Base-by-base conservation (phyloP, 2,329 filamentous ascomycete genomes). In the Cladosporium sp. region DNA sequence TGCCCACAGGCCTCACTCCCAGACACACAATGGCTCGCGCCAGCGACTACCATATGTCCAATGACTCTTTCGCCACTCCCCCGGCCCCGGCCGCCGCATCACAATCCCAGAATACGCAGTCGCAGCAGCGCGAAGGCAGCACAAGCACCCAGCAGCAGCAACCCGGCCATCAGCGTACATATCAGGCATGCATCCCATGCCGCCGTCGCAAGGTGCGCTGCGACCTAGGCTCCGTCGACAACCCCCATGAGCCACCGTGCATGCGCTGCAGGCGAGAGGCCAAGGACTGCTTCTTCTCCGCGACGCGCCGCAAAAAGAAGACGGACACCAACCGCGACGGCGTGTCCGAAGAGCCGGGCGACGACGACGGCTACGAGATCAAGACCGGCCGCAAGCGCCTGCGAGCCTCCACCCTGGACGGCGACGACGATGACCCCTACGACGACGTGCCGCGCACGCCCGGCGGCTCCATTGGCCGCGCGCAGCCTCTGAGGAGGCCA, bases 271-370 rank as follows among this genome's bases (percentile, higher is more conserved):
- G 90, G 47, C 85, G 93, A 59, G 93, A 99, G 75, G 89, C 86
- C 73, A 97, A 97, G 70, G 86, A 96, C 63, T 99, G 93, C 75
- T 95, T 86, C 78, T 99, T 99, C 76, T 95, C 90, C 56, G 89
- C 90, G 17, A 97, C 91, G 27, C 81, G 93, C 44, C 84, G 93
- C 65, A 97, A 97, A 82, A 83, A 90, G 66, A 95, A 93, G 77
- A 79, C 79, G 42, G 82, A 73, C 20, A 56, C 47, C 34, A 51
- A 40, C 12, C 57, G 58, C 12, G 76, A 74, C 51, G 70, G 68
- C 47, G 68, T 66, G 24, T 58, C 62, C 7, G 70, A 75, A 2
- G 72, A 73, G 38, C 62, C 64, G 27, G 71, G 74, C 13, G 62
- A 64, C 13, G 67, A 66, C 59, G 85, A 89, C 56, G 88, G 88